These are phyloP conservation scores for Podaxis sp. DNA, from an alignment of 768 basidiomycete genomes.

Conservation along the genomic window DNA sequence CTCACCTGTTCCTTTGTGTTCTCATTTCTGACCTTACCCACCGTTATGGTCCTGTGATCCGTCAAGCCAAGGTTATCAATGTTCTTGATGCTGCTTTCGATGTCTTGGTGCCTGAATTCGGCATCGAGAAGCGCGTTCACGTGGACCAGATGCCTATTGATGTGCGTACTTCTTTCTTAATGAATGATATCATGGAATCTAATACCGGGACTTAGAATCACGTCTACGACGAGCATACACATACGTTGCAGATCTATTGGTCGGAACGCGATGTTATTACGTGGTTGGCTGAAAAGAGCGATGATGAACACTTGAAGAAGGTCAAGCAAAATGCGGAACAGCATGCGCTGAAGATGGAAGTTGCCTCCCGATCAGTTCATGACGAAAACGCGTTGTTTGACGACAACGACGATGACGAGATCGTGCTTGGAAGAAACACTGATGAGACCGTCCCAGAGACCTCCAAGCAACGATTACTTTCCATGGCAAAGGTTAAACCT, in stretches of 20 bases:
- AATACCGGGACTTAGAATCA: slow-evolving; percentile 57
- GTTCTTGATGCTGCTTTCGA: slow-evolving; percentile 99
- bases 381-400: slow-evolving; percentile 89
- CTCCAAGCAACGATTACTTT: slow-evolving; percentile 74
- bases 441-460: slow-evolving; percentile 36
- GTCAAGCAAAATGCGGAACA: slow-evolving; percentile 91
- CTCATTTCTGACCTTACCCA: slow-evolving; percentile 92
- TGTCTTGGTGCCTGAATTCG: slow-evolving; percentile 93
- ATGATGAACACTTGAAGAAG: slow-evolving; percentile 93
- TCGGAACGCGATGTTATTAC: slow-evolving; percentile 89
- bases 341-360: slow-evolving; percentile 89
- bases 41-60: slow-evolving; percentile 91
- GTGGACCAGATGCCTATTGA: slow-evolving; percentile 99
- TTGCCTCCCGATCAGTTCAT: slow-evolving; percentile 76
- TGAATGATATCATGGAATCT: background rate
- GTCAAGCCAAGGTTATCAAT: slow-evolving; percentile 91
- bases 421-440: slow-evolving; percentile 63
- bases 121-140: slow-evolving; percentile 98
- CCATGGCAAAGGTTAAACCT: slow-evolving; percentile 70
- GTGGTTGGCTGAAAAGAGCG: slow-evolving; percentile 93
- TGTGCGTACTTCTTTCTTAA: slow-evolving; percentile 38
- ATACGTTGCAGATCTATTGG: slow-evolving; percentile 95
- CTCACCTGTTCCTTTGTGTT: slow-evolving; percentile 92
- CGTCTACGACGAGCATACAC: slow-evolving; percentile 92
- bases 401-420: slow-evolving; percentile 78